Evolutionary conservation across 2,329 filamentous ascomycete genomes (phyloP).

Genomic region (Aphanoascus verrucosus): DNA sequence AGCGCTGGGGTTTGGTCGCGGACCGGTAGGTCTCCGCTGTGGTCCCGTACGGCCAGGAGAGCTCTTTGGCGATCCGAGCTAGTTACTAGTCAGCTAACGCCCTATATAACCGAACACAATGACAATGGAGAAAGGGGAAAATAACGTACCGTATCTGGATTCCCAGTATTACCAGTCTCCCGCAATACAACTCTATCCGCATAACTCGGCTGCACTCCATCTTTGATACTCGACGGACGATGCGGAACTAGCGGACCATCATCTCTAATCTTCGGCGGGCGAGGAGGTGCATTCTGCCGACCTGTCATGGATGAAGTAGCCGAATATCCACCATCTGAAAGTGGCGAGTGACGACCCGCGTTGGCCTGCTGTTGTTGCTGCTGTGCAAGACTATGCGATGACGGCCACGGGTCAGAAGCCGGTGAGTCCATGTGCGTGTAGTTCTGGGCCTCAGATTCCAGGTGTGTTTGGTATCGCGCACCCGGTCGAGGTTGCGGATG

Average conservation of each 20-base stretch:
- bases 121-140: background rate
- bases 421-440: constrained; percentile 37
- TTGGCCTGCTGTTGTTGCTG: constrained; percentile 20
- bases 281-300: constrained; percentile 34
- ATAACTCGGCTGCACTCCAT: constrained; percentile 29
- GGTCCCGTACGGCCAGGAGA: constrained; percentile 25
- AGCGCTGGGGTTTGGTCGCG: constrained; percentile 35
- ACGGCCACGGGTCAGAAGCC: constrained; percentile 38
- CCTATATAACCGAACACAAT: background rate
- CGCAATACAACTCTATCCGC: constrained; percentile 34
- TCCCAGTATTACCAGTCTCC: constrained; percentile 20
- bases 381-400: constrained; percentile 31
- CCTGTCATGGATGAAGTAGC: constrained; percentile 29
- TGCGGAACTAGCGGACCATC: constrained; percentile 50
- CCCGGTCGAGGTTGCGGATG: constrained; percentile 55
- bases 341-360: constrained; percentile 35
- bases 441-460: constrained; percentile 51
- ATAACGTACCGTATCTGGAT: constrained; percentile 22
- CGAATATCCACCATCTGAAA: constrained; percentile 40
- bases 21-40: constrained; percentile 39
- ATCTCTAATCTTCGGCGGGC: constrained; percentile 46
- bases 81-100: constrained; percentile 9
- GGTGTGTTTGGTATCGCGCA: constrained; percentile 49
- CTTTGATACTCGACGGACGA: constrained; percentile 33
- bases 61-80: constrained; percentile 22